phyloP scores from a whole-genome alignment of 1,284 basidiomycete genomes.

The Testicularia cyperi region DNA sequence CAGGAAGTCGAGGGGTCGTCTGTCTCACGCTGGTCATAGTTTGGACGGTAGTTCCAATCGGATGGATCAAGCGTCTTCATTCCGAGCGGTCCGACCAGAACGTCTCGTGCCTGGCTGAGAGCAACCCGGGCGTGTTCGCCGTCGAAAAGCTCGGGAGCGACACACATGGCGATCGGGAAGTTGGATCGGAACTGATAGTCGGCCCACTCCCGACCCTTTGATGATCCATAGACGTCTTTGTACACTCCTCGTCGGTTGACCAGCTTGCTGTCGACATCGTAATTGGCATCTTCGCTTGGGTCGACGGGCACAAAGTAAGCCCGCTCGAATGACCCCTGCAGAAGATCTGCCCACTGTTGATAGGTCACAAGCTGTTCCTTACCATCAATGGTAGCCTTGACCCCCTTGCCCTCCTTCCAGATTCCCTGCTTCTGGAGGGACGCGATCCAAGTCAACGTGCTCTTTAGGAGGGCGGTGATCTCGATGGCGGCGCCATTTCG shows the following conservation, averaged over 20 bases:
- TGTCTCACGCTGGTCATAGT: conserved; percentile 51
- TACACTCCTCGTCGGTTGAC: conserved; percentile 93
- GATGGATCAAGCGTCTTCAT: conserved; percentile 54
- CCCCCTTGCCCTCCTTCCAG: conserved; percentile 78
- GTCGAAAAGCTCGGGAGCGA: conserved; percentile 92
- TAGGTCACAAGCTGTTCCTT: conserved; percentile 76
- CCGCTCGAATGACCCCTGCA: conserved; percentile 84
- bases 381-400: conserved; percentile 74
- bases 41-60: conserved; percentile 52
- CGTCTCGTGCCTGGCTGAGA: conserved; percentile 41
- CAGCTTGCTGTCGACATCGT: conserved; percentile 71
- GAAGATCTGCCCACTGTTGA: conserved; percentile 81
- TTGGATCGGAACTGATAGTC: conserved; percentile 85
- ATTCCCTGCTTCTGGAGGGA: conserved; percentile 69
- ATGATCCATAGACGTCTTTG: conserved; percentile 82
- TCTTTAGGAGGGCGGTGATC: conserved; percentile 89
- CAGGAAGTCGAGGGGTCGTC: conserved; percentile 36
- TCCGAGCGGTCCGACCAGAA: conserved; percentile 45
- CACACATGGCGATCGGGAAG: conserved; percentile 89
- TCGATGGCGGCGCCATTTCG: conserved; percentile 94
- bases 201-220: conserved; percentile 71
- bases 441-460: conserved; percentile 84
- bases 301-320: conserved; percentile 87
- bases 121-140: conserved; percentile 73
- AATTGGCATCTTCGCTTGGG: conserved; percentile 71